Base-by-base conservation (phyloP, 129 eudicot genomes). In the Smallanthus sonchifolius region DNA sequence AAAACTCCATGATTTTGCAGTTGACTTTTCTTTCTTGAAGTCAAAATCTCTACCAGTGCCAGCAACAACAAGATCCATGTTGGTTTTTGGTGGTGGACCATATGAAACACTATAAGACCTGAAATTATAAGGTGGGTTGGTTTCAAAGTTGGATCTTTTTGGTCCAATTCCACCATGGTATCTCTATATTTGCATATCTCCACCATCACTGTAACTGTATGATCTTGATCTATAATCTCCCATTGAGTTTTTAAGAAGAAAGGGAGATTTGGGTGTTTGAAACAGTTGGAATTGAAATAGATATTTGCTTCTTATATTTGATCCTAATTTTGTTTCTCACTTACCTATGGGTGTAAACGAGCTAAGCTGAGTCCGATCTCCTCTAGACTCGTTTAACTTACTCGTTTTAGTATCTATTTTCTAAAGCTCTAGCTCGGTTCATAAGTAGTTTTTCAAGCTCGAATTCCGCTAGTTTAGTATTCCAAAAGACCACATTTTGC, bases 71-170 rank as follows among this genome's bases (percentile, higher is more conserved):
- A 51, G 78, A 73, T 48, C 79, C 56, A 77, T 43, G 24, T 74
- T 35, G 71, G 77, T 54, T 74, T 52, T 44, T 39, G 82, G 55
- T 70, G 17, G 69, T 49, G 75, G 69, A 62, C 65, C 83, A 72
- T 88, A 79, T 2, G 90, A 85, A 66, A 75, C 83, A 64, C 96
- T 87, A 65, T 85, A 86, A 35, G 93, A 84, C 88, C 90, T 85
- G 77, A 76, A 74, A 67, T 87, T 86, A 45, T 73, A 60, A 34
- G 86, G 83, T 70, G 76, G 81, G 76, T 77, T 61, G 81, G 14
- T 10, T 13, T 73, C 73, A 65, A 79, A 36, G 55, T 65, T 79
- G 24, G 79, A 24, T 60, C 75, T 63, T 39, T 60, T 82, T 59
- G 81, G 69, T 32, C 80, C 88, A 10, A 14, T 34, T 43, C 70